Evolutionary conservation across 345 rosid genomes (phyloP).

Genomic region (Pseudoturritis turrita): DNA sequence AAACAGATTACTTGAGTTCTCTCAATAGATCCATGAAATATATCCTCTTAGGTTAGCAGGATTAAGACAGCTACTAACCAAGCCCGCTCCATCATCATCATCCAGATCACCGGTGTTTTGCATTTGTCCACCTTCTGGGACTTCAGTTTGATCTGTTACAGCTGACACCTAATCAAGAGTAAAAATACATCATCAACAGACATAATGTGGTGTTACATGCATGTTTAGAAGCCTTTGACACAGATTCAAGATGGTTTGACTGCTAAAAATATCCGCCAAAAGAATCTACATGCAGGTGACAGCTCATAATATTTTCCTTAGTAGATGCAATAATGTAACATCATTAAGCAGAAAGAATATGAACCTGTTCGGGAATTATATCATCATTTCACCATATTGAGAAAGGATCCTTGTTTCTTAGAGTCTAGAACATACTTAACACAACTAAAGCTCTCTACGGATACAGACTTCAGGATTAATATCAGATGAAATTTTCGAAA

Average conservation of each 20-base stretch:
- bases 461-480: neutral
- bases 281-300: constrained; percentile 1
- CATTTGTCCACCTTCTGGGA: constrained; percentile 47
- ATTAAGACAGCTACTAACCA: constrained; percentile 56
- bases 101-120: constrained; percentile 79
- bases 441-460: neutral
- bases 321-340: neutral
- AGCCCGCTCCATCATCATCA: constrained; percentile 94
- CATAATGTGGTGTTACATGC: constrained; percentile 1
- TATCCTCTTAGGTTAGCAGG: neutral
- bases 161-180: constrained; percentile 67
- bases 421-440: neutral
- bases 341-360: neutral
- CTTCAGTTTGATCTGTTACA: constrained; percentile 75
- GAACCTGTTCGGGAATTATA: neutral
- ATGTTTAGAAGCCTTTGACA: neutral
- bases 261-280: neutral
- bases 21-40: neutral
- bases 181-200: constrained; percentile 1
- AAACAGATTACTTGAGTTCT: neutral
- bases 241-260: neutral
- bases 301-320: neutral
- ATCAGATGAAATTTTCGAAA: neutral
- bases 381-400: neutral
- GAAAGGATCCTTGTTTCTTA: neutral